Evolutionary conservation across 306 rosid species (phyloP).

Genomic region (Hippophae rhamnoides): DNA sequence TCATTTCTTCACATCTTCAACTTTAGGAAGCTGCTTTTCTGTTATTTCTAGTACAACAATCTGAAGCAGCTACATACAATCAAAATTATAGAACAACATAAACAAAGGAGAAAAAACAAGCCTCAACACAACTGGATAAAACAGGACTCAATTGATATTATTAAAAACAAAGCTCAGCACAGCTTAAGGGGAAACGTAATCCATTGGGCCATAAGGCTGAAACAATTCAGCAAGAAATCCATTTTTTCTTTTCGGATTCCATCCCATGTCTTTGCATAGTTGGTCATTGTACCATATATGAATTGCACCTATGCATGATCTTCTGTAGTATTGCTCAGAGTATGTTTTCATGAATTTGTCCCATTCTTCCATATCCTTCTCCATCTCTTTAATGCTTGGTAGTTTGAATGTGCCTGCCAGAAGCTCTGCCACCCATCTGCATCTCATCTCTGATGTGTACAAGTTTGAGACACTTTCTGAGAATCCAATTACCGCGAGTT

Average conservation of each 20-base stretch:
- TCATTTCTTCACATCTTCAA: no score
- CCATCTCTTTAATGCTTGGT: conserved; percentile 55
- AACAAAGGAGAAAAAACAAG: neutral
- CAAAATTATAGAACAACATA: no score
- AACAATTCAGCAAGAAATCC: conserved; percentile 51
- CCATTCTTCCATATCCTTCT: conserved; percentile 41
- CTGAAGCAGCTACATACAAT: no score
- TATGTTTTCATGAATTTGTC: conserved; percentile 24
- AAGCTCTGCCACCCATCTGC: conserved; percentile 61
- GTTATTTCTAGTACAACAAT: no score
- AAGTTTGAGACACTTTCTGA: conserved; percentile 35
- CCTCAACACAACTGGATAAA: neutral
- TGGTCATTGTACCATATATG: conserved; percentile 52
- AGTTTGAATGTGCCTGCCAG: conserved; percentile 35
- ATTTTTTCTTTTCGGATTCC: conserved; percentile 52
- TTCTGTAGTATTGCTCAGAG: conserved; percentile 30
- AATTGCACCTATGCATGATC: conserved; percentile 38
- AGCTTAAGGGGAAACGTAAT: conserved; percentile 29
- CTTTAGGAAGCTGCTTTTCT: no score
- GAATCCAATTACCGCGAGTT: conserved; percentile 39
- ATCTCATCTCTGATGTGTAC: conserved; percentile 55
- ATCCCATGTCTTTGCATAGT: conserved; percentile 62
- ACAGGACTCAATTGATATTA: neutral
- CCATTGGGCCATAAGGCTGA: conserved; percentile 53
- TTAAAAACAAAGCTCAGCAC: neutral